A percentile compares a stretch with the other conserved stretches of the same genome.
phyloP scores from a whole-genome alignment of 257 asterid genomes.

The Apocynum venetum region DNA sequence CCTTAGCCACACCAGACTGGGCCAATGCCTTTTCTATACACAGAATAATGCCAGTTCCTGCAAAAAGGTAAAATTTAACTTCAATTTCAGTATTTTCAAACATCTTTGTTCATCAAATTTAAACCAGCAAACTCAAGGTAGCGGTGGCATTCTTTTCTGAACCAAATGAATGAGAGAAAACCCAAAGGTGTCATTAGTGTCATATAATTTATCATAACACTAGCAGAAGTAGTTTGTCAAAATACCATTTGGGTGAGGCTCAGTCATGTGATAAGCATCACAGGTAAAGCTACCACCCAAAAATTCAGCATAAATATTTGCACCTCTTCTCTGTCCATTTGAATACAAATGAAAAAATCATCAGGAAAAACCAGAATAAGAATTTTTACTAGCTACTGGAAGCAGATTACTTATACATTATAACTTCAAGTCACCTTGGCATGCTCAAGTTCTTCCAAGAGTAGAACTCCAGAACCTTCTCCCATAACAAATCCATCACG shows the following conservation, averaged over 20 bases:
- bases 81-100: neutral
- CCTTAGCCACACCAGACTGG: constrained; percentile 83
- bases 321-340: constrained; percentile 76
- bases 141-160: constrained; percentile 5
- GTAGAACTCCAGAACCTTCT: constrained; percentile 95
- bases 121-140: neutral
- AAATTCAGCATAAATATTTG: constrained; percentile 89
- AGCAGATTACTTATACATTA: neutral
- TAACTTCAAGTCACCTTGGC: constrained; percentile 52
- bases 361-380: constrained; percentile 9
- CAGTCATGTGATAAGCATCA: constrained; percentile 99
- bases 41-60: constrained; percentile 87
- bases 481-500: constrained; percentile 99
- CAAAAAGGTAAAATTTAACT: constrained; percentile 22
- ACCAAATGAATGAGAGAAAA: neutral
- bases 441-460: constrained; percentile 94
- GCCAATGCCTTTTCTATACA: constrained; percentile 94
- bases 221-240: constrained; percentile 7
- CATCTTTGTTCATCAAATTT: neutral
- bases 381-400: neutral
- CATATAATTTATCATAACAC: neutral
- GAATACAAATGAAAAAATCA: constrained; percentile 17
- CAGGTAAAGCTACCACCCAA: constrained; percentile 97
- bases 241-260: constrained; percentile 96
- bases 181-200: neutral